Evolutionary conservation across 768 basidiomycete genomes (phyloP).

Genomic region (Russula compacta): DNA sequence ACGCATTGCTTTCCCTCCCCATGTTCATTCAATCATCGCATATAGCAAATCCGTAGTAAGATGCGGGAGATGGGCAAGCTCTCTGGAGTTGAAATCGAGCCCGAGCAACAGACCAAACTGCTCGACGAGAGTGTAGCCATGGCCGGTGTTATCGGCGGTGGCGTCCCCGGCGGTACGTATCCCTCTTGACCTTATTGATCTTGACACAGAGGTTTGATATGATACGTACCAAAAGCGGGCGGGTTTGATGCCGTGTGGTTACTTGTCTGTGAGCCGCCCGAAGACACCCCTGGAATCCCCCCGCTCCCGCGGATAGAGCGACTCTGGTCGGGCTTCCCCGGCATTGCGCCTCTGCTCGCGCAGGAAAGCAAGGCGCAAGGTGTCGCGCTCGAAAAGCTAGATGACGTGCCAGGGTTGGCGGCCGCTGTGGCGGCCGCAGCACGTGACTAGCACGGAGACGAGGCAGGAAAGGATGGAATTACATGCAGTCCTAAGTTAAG

Average conservation of each 20-base stretch:
- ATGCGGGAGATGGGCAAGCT: slow-evolving; percentile 81
- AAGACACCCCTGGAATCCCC: slow-evolving; percentile 33
- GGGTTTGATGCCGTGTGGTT: slow-evolving; percentile 98
- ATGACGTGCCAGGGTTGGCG: slow-evolving; percentile 25
- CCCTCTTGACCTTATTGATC: background rate
- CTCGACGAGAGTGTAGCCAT: slow-evolving; percentile 68
- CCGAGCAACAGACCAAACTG: slow-evolving; percentile 73
- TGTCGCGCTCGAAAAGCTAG: slow-evolving; percentile 51
- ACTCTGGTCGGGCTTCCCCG: slow-evolving; percentile 56
- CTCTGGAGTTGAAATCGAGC: slow-evolving; percentile 83
- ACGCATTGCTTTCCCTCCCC: background rate
- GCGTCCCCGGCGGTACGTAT: slow-evolving; percentile 86
- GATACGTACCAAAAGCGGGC: slow-evolving; percentile 54
- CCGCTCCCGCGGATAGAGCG: slow-evolving; percentile 56
- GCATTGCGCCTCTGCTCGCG: slow-evolving; percentile 65
- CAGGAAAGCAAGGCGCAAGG: slow-evolving; percentile 63
- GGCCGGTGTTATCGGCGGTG: slow-evolving; percentile 86
- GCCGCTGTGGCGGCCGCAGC: background rate
- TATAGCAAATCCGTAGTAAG: slow-evolving; percentile 62
- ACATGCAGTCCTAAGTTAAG: slow-evolving; percentile 4
- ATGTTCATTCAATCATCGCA: background rate
- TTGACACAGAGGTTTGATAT: background rate
- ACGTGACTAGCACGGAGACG: background rate
- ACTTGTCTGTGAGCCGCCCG: slow-evolving; percentile 56
- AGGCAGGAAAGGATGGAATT: background rate